phyloP scores from a whole-genome alignment of 1,284 basidiomycete genomes.

The Ganoderma meredithae region DNA sequence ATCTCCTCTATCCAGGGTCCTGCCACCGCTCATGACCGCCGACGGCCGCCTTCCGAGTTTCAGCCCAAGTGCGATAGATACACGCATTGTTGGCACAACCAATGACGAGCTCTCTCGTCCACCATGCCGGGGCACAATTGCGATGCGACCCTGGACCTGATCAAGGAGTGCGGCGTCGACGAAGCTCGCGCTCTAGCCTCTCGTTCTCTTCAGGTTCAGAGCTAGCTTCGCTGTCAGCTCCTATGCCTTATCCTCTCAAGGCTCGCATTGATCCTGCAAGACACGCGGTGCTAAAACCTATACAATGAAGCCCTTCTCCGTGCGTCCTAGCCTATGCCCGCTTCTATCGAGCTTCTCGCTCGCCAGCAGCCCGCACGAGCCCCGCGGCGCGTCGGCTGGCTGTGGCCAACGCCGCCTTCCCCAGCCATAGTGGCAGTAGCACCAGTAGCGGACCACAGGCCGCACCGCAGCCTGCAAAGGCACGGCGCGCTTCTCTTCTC shows the following conservation, averaged over 20 bases:
- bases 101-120: conserved; percentile 4
- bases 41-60: not conserved
- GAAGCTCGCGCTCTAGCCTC: conserved; percentile 4
- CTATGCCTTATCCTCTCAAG: not conserved
- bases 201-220: not conserved
- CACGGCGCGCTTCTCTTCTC: conserved; percentile 1
- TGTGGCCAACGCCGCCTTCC: not conserved
- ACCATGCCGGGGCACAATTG: not conserved
- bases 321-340: not conserved
- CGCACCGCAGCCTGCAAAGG: not conserved
- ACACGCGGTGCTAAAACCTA: not conserved
- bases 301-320: not conserved
- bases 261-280: conserved; percentile 6
- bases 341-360: conserved; percentile 10
- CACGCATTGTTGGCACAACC: conserved; percentile 5
- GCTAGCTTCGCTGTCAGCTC: not conserved
- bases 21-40: conserved; percentile 6
- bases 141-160: not conserved
- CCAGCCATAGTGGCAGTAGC: too few relatives aligned
- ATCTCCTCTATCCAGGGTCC: conserved; percentile 7
- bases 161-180: not conserved
- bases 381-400: not conserved
- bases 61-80: not conserved
- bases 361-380: not conserved
- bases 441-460: not conserved